Evolutionary conservation across 352 stramenopile genomes (phyloP).

Genomic region (Phytophthora quininea): DNA sequence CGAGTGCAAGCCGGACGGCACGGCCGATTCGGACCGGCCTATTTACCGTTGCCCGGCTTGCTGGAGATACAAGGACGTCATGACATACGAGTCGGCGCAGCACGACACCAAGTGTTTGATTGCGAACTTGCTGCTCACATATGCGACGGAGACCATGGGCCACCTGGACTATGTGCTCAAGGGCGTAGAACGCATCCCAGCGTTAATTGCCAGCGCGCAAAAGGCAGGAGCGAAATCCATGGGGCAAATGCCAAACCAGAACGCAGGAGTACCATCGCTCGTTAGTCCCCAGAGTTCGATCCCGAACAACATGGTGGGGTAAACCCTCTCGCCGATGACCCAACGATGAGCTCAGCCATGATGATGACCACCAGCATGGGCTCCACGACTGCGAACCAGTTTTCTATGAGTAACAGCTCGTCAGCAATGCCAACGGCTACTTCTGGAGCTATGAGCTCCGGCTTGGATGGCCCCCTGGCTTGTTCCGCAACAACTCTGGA

Average conservation of each 20-base stretch:
- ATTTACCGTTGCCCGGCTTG: constrained; percentile 86
- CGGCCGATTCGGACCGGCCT: constrained; percentile 67
- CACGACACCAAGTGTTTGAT: constrained; percentile 88
- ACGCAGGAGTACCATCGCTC: constrained; percentile 30
- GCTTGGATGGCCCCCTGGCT: constrained; percentile 59
- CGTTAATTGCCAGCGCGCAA: constrained; percentile 61
- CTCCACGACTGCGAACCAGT: constrained; percentile 49
- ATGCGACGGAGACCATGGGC: constrained; percentile 79
- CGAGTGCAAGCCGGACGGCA: constrained; percentile 76
- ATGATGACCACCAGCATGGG: constrained; percentile 78
- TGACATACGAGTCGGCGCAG: constrained; percentile 84
- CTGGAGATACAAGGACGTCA: constrained; percentile 86
- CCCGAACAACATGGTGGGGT: constrained; percentile 29
- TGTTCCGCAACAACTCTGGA: constrained; percentile 80
- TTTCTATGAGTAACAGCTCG: constrained; percentile 54
- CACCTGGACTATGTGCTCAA: constrained; percentile 84
- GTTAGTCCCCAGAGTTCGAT: constrained; percentile 44
- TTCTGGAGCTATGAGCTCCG: constrained; percentile 47
- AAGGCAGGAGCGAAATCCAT: constrained; percentile 53
- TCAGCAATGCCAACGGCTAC: constrained; percentile 38
- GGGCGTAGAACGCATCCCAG: constrained; percentile 71
- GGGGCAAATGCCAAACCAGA: constrained; percentile 36
- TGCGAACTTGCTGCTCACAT: constrained; percentile 80
- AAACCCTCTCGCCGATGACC: constrained; percentile 39
- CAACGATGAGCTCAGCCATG: constrained; percentile 65